These are phyloP conservation scores for Raffaelea arxii DNA, from an alignment of 2,329 filamentous ascomycete species.

Conservation along the genomic window DNA sequence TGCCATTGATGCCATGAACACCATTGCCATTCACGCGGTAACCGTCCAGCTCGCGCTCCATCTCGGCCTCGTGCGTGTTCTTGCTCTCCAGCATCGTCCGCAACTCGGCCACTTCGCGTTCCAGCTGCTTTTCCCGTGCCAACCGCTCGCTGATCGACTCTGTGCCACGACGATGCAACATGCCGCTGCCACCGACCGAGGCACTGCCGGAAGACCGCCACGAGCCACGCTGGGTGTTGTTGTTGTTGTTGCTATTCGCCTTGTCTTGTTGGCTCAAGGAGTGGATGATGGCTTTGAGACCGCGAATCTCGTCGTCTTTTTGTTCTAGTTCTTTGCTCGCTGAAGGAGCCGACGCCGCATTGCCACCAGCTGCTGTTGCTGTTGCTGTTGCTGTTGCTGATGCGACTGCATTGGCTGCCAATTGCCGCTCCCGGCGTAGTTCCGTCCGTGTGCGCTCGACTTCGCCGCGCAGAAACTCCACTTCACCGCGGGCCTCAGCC, in stretches of 20 bases:
- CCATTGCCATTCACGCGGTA: slow-evolving; percentile 31
- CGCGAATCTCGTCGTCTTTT: slow-evolving; percentile 94
- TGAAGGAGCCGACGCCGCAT: slow-evolving; percentile 24
- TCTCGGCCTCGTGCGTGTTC: slow-evolving; percentile 65
- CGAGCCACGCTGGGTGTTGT: slow-evolving; percentile 12
- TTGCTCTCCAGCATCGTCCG: slow-evolving; percentile 66
- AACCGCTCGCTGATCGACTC: slow-evolving; percentile 46
- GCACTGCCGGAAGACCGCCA: not conserved
- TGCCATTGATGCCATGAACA: slow-evolving; percentile 18
- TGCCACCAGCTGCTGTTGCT: slow-evolving; percentile 37
- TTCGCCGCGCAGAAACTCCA: slow-evolving; percentile 89
- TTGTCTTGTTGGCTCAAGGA: slow-evolving; percentile 73
- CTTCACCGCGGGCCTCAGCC: slow-evolving; percentile 88
- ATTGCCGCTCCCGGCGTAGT: slow-evolving; percentile 75
- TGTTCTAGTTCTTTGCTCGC: slow-evolving; percentile 73
- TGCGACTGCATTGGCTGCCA: slow-evolving; percentile 32
- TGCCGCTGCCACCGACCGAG: slow-evolving; percentile 16
- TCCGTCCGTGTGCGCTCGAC: slow-evolving; percentile 87
- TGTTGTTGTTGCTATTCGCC: slow-evolving; percentile 25
- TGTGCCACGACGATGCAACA: slow-evolving; percentile 34
- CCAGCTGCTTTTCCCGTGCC: slow-evolving; percentile 58
- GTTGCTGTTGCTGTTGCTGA: slow-evolving; percentile 16
- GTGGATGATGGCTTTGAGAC: slow-evolving; percentile 95
- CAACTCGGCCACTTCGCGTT: slow-evolving; percentile 72
- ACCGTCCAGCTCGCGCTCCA: slow-evolving; percentile 70